These are phyloP conservation scores for Aspergillus tubingensis DNA, from an alignment of 2,329 filamentous ascomycete species.

Conservation along the genomic window DNA sequence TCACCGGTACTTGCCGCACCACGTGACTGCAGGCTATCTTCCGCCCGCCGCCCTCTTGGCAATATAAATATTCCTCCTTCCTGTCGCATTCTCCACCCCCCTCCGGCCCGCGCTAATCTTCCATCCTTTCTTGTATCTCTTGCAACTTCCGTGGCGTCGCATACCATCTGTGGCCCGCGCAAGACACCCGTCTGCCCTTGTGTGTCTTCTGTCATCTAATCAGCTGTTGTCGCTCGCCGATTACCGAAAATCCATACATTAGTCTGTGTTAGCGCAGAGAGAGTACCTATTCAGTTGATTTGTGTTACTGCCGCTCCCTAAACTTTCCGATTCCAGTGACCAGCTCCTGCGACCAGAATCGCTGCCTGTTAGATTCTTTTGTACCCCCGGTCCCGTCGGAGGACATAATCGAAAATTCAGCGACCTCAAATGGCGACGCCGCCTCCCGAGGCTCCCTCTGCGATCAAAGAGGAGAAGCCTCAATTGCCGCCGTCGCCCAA, in stretches of 20 bases:
- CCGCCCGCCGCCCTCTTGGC: constrained; percentile 41
- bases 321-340: constrained; percentile 27
- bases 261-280: constrained; percentile 37
- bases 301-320: constrained; percentile 29
- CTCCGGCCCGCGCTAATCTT: constrained; percentile 28
- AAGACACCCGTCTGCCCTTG: constrained; percentile 21
- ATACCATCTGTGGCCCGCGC: constrained; percentile 18
- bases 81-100: constrained; percentile 44
- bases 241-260: constrained; percentile 30
- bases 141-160: constrained; percentile 23
- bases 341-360: constrained; percentile 21
- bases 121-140: constrained; percentile 28
- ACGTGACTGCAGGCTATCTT: constrained; percentile 36
- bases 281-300: constrained; percentile 37
- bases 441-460: constrained; percentile 43
- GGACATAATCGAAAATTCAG: constrained; percentile 23
- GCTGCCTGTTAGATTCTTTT: constrained; percentile 28
- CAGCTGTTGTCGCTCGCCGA: constrained; percentile 25
- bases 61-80: constrained; percentile 43
- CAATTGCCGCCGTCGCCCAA: constrained; percentile 41
- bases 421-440: constrained; percentile 44
- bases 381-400: constrained; percentile 25
- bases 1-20: constrained; percentile 28
- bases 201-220: constrained; percentile 31
- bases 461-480: constrained; percentile 45